Conservation (phyloP, 768 basidiomycete species). For the Tricholoma sp. region DNA sequence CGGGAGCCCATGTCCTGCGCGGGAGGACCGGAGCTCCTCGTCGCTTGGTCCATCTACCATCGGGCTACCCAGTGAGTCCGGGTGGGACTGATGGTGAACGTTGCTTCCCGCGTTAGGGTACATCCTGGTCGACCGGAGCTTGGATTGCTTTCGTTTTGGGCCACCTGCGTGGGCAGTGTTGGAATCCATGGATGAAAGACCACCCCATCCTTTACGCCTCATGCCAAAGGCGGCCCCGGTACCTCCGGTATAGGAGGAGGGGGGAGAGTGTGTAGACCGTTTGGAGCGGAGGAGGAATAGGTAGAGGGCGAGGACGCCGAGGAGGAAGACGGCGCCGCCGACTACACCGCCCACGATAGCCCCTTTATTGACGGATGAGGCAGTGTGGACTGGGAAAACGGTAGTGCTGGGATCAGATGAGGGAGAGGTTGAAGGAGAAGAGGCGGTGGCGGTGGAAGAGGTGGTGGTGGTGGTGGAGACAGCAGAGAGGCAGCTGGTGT, state of each 20-base stretch:
- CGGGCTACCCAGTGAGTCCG: constrained; percentile 1
- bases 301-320: constrained; percentile 27
- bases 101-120: constrained; percentile 1
- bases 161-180: not conserved
- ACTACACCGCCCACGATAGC: constrained; percentile 50
- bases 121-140: constrained; percentile 2
- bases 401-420: constrained; percentile 9
- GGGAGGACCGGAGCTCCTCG: constrained; percentile 9
- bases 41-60: constrained; percentile 1
- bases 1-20: not conserved
- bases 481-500: constrained; percentile 29
- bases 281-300: constrained; percentile 12
- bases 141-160: not conserved
- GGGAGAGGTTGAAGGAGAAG: not conserved
- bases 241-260: not conserved
- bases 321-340: constrained; percentile 37
- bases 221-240: not conserved
- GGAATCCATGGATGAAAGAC: constrained; percentile 16
- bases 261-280: not conserved
- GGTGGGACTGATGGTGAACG: constrained; percentile 3
- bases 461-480: constrained; percentile 13
- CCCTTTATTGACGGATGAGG: constrained; percentile 29
- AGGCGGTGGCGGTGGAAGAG: constrained; percentile 7
- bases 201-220: constrained; percentile 13
- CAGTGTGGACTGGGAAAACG: constrained; percentile 12